phyloP scores from a whole-genome alignment of 129 eudicot genomes.

The Helianthus annuus region DNA sequence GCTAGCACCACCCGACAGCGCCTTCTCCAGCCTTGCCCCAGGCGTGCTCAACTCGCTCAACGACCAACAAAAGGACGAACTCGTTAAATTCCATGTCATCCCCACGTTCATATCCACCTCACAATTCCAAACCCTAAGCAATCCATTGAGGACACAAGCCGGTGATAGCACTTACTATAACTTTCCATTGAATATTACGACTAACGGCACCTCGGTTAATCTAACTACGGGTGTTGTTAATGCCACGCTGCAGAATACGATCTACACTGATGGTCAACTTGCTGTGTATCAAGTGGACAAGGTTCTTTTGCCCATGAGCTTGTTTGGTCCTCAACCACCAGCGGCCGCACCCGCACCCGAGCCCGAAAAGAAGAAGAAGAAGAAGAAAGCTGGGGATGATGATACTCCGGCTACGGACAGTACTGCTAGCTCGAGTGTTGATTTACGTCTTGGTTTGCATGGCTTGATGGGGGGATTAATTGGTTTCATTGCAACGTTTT shows the following conservation, averaged over 20 bases:
- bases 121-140: conserved; percentile 81
- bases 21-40: conserved; percentile 65
- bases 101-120: conserved; percentile 53
- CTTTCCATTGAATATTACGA: conserved; percentile 72
- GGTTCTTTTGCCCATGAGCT: conserved; percentile 70
- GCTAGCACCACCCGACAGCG: conserved; percentile 80
- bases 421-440: conserved; percentile 36
- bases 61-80: conserved; percentile 71
- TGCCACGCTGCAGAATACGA: conserved; percentile 59
- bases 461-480: conserved; percentile 32
- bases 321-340: conserved; percentile 62
- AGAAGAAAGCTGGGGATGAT: conserved; percentile 33
- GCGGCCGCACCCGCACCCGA: conserved; percentile 54
- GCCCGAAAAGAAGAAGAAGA: conserved; percentile 32
- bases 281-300: conserved; percentile 92
- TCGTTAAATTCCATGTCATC: conserved; percentile 72
- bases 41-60: conserved; percentile 77
- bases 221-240: conserved; percentile 73
- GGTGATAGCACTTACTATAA: conserved; percentile 51
- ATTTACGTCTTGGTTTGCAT: conserved; percentile 31
- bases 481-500: conserved; percentile 31
- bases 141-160: conserved; percentile 89
- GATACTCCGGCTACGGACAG: conserved; percentile 37
- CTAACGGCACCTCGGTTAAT: conserved; percentile 71
- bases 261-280: conserved; percentile 62